Evolutionary conservation across 2,329 filamentous ascomycete species (phyloP), one percentile per base, ranked within the genome.

Genomic region (Phialophora chinensis): DNA sequence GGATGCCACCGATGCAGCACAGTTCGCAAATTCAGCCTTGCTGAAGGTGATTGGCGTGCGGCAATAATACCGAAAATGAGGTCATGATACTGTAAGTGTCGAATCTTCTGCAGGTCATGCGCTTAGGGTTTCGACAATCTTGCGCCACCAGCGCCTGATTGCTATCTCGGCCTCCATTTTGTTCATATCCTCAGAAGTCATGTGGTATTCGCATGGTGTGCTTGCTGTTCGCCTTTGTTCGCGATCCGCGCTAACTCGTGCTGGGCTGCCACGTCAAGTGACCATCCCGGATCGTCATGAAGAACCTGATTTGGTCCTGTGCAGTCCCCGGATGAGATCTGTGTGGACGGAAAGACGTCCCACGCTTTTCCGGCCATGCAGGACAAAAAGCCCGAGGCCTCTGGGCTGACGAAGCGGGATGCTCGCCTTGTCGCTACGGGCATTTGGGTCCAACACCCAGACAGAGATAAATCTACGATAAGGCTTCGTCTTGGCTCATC

Each of bases 341-440:
- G 49, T 25, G 12, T 52, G 49, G 49, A 23, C 49, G 49, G 49
- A 29, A 52, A 11, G 10, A 17, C 3, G 25, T 27, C 25, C 49
- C 49, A 52, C 49, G 10, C 6, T n/a, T 7, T 2, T 52, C 25
- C 49, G 49, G 49, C 12, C 12, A 52, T 52, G 49, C 49, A 52
- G 49, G 49, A 23, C 49, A 7, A 52, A 52, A 25, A 29, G 20
- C 23, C 49, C 49, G 23, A 12, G 10, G n/a, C 7, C 12, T 50
- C 47, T 50, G 47, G 49, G 49, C 49, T 52, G 49, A 52, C 49
- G 23, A 52, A 10, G 17, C 12, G 25, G 17, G 23, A 29, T 29
- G 49, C 49, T 29, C 49, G 49, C 49, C 49, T 11, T 52, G 49
- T 52, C 49, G 49, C 20, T 52, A 27, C 6, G 23, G 49, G 20